Evolutionary conservation across 352 stramenopile species (phyloP).

Genomic region (Pythium myriotylum): DNA sequence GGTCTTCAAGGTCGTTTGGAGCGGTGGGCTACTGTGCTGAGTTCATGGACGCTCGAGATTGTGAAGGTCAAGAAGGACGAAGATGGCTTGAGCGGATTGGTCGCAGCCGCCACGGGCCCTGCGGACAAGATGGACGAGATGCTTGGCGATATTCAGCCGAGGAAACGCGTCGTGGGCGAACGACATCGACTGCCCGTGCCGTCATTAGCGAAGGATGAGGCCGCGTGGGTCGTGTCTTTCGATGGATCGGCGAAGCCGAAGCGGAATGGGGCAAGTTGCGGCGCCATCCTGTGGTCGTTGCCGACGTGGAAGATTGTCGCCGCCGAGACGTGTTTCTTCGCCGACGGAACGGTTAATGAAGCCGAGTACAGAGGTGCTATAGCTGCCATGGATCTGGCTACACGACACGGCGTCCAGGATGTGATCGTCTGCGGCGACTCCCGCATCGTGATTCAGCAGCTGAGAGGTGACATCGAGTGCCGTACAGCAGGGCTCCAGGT

Average conservation of each 20-base stretch:
- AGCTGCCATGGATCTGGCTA: conserved; percentile 1
- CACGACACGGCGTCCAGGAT: not conserved
- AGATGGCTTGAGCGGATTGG: conserved; percentile 7
- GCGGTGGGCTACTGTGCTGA: conserved; percentile 7
- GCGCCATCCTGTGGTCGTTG: conserved; percentile 18
- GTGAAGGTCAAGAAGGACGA: conserved; percentile 4
- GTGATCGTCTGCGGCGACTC: conserved; percentile 34
- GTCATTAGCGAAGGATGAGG: not conserved
- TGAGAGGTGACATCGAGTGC: conserved; percentile 30
- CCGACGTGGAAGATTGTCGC: conserved; percentile 6
- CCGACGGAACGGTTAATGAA: conserved; percentile 27
- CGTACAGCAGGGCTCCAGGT: conserved; percentile 11
- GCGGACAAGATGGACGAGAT: conserved; percentile 9
- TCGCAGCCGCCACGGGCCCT: conserved; percentile 8
- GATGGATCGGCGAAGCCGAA: conserved; percentile 27
- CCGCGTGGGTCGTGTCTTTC: conserved; percentile 20
- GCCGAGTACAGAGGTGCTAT: conserved; percentile 26
- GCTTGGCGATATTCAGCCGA: conserved; percentile 15
- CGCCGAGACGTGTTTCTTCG: conserved; percentile 6
- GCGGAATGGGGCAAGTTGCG: conserved; percentile 9
- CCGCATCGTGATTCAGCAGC: conserved; percentile 20
- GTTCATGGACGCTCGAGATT: conserved; percentile 20
- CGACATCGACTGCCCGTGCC: conserved; percentile 6
- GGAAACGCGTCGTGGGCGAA: not conserved
- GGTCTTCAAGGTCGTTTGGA: conserved; percentile 18